Evolutionary conservation across 2,329 filamentous ascomycete genomes (phyloP).

Genomic region (Exophiala calicioides): DNA sequence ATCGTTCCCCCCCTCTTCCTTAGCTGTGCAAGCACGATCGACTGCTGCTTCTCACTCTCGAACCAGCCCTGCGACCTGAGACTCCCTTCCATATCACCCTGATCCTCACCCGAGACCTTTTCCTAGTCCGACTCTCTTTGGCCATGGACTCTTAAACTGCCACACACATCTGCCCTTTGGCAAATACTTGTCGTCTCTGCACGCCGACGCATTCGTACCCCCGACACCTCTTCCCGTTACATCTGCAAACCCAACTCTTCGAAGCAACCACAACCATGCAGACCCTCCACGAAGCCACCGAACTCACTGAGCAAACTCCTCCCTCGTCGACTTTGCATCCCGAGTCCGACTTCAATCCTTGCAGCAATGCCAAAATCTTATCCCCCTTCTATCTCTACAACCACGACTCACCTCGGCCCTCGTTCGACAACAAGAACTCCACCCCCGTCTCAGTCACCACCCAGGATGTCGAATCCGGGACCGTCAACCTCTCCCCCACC

Average conservation of each 20-base stretch:
- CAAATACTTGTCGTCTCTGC: conserved; percentile 7
- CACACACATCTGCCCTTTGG: conserved; percentile 10
- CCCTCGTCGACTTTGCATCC: conserved; percentile 5
- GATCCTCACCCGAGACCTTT: neutral
- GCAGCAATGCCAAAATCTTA: conserved; percentile 42
- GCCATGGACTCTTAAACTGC: conserved; percentile 22
- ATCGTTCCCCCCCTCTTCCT: too few species aligned
- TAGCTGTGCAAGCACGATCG: neutral
- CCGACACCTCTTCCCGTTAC: neutral
- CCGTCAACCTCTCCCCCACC: conserved; percentile 23
- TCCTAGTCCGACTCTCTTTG: neutral
- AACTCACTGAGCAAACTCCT: conserved; percentile 24
- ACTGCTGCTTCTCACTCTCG: neutral
- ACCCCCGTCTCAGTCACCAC: conserved; percentile 20
- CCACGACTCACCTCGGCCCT: conserved; percentile 39
- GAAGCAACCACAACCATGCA: conserved; percentile 12
- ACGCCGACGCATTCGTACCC: conserved; percentile 8
- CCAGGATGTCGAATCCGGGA: conserved; percentile 39
- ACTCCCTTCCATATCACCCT: neutral
- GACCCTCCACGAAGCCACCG: conserved; percentile 15
- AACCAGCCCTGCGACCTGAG: neutral
- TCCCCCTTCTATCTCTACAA: conserved; percentile 49
- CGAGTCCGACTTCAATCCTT: conserved; percentile 41
- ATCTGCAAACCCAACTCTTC: conserved; percentile 7
- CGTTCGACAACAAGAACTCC: conserved; percentile 32